Base-by-base conservation (phyloP, 2,329 filamentous ascomycete species). In the Microdochium paspali region DNA sequence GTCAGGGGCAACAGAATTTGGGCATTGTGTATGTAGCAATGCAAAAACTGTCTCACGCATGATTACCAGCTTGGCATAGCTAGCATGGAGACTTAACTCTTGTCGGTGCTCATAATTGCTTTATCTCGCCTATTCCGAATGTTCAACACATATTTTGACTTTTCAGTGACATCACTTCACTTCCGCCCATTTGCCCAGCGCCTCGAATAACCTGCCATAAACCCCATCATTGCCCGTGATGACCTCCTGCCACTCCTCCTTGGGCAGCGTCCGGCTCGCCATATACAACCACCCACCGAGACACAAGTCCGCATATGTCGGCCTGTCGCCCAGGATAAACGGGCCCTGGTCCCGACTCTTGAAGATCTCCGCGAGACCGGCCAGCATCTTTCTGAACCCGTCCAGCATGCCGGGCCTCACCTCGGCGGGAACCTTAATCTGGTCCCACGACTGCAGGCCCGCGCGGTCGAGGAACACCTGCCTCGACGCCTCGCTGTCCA, bases 311-410 rank as follows among this genome's bases (percentile, higher is more conserved):
- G 23, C 23, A 26, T 44, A 44, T 6, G 23, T 25, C 23, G 42
- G 12, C 42, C 24, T 3, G 42, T 26, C 23, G n/a, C 23, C 42
- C 42, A 23, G 7, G 23, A 18, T 26, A 6, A 20, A 43, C 10
- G 39, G 39, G 6, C 39, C 39, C 18, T 23, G 7, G 10, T 23
- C 23, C 20, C 10, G 4, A 5, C 18, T 25, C 39, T 43, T 25
- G 20, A 43, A 44, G 12, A 44, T 13, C 23, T 25, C 10, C 35
- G 42, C 42, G 23, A 44, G 13, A 24, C 66, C 64, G 0, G 82
- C 74, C 51, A 90, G 74, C 20, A 74, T 74, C 55, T 83, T 74
- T 67, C 90, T 91, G n/a, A 79, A 62, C 46, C 72, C 70, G 56
- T 80, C 77, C 12, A 69, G 68, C 24, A 72, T 57, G 49, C 71